A percentile compares a stretch with the other conserved stretches of the same genome.
These are phyloP conservation scores for Dryas alaskensis DNA, from an alignment of 306 rosid species.

Conservation along the genomic window DNA sequence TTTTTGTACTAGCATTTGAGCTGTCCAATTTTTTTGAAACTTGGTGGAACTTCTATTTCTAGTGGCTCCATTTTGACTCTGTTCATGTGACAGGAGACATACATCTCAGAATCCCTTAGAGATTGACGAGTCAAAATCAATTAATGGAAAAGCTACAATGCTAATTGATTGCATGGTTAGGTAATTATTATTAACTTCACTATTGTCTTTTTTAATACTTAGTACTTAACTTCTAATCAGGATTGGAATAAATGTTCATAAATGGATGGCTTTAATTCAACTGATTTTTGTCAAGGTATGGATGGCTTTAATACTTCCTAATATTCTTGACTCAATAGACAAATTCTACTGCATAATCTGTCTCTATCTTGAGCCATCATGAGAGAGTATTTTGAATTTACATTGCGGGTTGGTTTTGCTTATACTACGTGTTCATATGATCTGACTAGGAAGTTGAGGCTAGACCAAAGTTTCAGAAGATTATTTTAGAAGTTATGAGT, in stretches of 20 bases:
- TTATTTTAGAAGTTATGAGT: too few species aligned
- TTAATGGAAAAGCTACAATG: conserved; percentile 48
- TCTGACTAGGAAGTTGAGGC: background rate
- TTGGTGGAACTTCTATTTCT: background rate
- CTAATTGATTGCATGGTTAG: conserved; percentile 57
- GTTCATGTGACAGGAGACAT: conserved; percentile 62
- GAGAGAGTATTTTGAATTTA: background rate
- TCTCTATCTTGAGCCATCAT: conserved; percentile 6
- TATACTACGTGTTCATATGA: background rate
- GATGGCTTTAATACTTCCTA: too few species aligned
- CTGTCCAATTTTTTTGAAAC: background rate
- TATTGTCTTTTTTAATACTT: background rate
- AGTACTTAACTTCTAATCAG: background rate
- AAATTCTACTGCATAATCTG: background rate
- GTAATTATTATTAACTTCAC: conserved; percentile 33
- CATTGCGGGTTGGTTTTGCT: background rate
- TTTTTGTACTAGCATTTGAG: background rate
- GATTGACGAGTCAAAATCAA: conserved; percentile 43
- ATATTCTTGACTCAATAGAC: background rate
- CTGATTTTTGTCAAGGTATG: background rate
- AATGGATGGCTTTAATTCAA: background rate
- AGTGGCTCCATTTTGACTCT: conserved; percentile 2
- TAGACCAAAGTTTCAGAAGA: background rate
- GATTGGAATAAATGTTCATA: background rate
- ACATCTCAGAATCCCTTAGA: conserved; percentile 39